Evolutionary conservation across 495 filamentous ascomycete genomes (phyloP).

Genomic region (Hamigera avellanea): DNA sequence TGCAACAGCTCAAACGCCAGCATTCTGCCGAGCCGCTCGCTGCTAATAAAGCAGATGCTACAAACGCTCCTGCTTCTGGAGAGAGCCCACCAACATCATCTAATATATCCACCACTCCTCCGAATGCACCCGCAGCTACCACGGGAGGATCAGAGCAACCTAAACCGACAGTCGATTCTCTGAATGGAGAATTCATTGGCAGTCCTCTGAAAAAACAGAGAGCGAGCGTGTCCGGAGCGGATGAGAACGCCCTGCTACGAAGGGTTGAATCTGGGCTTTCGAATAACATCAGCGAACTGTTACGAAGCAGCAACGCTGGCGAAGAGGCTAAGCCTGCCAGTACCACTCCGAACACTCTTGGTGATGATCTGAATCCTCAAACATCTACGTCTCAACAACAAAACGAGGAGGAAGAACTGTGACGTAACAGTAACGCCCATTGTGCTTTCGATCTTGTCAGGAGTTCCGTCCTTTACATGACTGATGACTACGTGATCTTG

Average conservation of each 20-base stretch:
- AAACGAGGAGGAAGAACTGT: conserved; percentile 29
- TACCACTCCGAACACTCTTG: conserved; percentile 6
- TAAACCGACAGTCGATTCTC: conserved; percentile 17
- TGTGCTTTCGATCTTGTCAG: too few species aligned
- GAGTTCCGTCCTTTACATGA: too few species aligned
- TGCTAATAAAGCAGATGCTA: conserved; percentile 27
- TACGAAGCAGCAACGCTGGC: conserved; percentile 8
- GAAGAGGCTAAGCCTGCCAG: conserved; percentile 5
- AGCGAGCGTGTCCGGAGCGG: conserved; percentile 52
- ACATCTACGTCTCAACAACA: conserved; percentile 1
- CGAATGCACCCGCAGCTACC: conserved; percentile 11
- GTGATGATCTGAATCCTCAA: conserved; percentile 5
- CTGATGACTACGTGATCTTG: too few species aligned
- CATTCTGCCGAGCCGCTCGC: conserved; percentile 73
- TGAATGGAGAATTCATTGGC: conserved; percentile 46
- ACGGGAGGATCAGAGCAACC: conserved; percentile 15
- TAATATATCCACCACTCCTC: conserved; percentile 31
- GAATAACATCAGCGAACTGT: conserved; percentile 24
- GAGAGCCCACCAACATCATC: conserved; percentile 21
- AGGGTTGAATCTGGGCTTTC: conserved; percentile 33
- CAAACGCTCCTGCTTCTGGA: conserved; percentile 34
- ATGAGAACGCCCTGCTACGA: conserved; percentile 40
- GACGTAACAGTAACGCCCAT: conserved; percentile 1
- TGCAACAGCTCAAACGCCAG: conserved; percentile 75
- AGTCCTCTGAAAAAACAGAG: conserved; percentile 80